Conservation (phyloP, 2,329 filamentous ascomycete species). For the Penicillium griseofulvum region DNA sequence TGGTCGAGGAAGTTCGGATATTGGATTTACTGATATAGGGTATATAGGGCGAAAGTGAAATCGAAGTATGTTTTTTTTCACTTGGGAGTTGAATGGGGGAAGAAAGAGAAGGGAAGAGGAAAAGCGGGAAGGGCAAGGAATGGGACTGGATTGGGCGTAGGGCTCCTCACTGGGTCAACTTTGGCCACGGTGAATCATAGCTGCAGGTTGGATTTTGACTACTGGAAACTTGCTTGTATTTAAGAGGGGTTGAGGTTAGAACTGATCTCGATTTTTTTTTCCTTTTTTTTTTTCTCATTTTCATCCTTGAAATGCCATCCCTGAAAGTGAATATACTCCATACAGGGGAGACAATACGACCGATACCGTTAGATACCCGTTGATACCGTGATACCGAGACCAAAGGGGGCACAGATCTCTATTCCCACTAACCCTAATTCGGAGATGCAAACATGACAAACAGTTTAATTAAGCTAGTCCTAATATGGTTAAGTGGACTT, state of each 20-base stretch:
- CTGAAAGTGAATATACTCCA: not conserved
- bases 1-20: not conserved
- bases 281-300: too few species aligned
- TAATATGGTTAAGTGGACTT: not conserved
- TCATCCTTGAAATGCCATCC: not conserved
- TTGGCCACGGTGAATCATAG: constrained; percentile 15
- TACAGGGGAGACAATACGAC: not conserved
- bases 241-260: not conserved
- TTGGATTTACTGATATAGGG: constrained; percentile 1
- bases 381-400: constrained; percentile 1
- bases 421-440: not conserved
- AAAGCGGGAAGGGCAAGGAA: constrained; percentile 21
- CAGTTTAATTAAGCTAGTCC: not conserved
- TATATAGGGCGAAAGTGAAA: not conserved
- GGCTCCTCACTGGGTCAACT: constrained; percentile 13
- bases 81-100: constrained; percentile 9
- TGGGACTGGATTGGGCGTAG: constrained; percentile 11
- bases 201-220: constrained; percentile 5
- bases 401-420: not conserved
- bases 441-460: not conserved
- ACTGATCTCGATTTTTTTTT: not conserved
- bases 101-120: constrained; percentile 16
- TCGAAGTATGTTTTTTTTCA: constrained; percentile 1
- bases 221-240: not conserved
- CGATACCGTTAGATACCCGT: not conserved